A percentile compares a stretch with the other conserved stretches of the same genome.
These are phyloP conservation scores for Murraya koenigii DNA, from an alignment of 345 rosid genomes.

Conservation along the genomic window DNA sequence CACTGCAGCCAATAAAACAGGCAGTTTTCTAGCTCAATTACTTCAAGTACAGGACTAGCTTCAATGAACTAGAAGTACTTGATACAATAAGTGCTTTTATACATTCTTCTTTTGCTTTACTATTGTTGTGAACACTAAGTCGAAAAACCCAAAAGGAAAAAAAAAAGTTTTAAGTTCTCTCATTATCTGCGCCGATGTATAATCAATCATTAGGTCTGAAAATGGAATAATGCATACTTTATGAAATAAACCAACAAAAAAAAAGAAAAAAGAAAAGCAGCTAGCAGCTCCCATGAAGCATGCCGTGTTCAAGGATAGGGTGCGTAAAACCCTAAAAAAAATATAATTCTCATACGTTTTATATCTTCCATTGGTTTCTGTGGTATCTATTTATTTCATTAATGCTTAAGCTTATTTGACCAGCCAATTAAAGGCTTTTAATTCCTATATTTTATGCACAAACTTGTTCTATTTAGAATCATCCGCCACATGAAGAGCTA, in stretches of 20 bases:
- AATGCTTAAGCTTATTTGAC: constrained; percentile 18
- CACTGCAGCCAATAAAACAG: neutral
- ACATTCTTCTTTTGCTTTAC: neutral
- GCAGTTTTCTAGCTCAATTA: neutral
- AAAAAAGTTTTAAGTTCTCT: neutral
- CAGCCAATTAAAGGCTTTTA: neutral
- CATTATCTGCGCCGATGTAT: neutral
- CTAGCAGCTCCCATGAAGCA: constrained; percentile 27
- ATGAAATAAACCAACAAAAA: neutral
- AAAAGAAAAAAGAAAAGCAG: neutral
- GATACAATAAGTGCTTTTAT: neutral
- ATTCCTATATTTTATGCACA: neutral
- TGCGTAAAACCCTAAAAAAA: constrained; percentile 14
- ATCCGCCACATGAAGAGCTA: constrained; percentile 22
- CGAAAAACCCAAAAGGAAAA: neutral
- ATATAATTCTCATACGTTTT: neutral
- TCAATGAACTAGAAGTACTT: neutral
- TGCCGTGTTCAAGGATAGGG: constrained; percentile 33
- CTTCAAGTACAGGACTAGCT: neutral
- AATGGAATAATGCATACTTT: neutral
- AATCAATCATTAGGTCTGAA: constrained; percentile 13
- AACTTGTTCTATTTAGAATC: neutral
- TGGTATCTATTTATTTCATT: constrained; percentile 10
- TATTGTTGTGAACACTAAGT: neutral
- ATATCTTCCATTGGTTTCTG: neutral